Evolutionary conservation across 371 early-diverging fungal species (phyloP), one percentile per base, ranked within the genome.

Genomic region (Mortierella sp.): DNA sequence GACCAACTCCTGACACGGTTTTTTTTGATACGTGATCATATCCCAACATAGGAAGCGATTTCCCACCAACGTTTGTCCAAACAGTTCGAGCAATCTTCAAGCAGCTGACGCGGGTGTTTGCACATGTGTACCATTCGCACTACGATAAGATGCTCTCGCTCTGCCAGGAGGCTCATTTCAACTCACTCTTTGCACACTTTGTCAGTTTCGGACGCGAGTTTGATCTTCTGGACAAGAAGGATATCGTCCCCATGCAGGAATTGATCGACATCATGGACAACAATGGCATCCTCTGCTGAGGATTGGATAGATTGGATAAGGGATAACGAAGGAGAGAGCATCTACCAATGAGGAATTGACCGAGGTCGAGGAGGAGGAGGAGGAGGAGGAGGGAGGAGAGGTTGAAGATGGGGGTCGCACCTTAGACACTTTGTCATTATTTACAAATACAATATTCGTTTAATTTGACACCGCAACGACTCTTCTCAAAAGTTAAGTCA

Each of bases 141-240:
- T 97, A 96, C 77, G 96, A 96, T 75, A 94, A 95, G 85, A 91
- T 98, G 65, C 85, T 97, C 63, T 93, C 95, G 71, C 87, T 98
- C 27, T 90, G 91, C 60, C 93, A 95, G 72, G 98, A 99, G 81
- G 94, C 93, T 1, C 98, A 99, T 79, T 93, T 98, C 82, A 98
- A 99, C 89, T 96, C 98, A 1, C 90, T 98, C 18, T 97, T 98
- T 92, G 96, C 97, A 3, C 98, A 99, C 80, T 97, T 98, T 83
- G 91, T 97, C 65, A 95, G 96, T 32, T 99, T 99, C 89, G 93
- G 94, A 18, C 91, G 93, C 74, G 98, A 97, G 84, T 99, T 98
- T 90, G 97, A 97, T 81, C 88, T 98, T 48, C 77, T 99, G 51
- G 98, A 97, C 77, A 95, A 95, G 85, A 98, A 97, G 91, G 99